Percentiles rank a stretch among this genome's conserved stretches.
phyloP scores from a whole-genome alignment of 2,329 filamentous ascomycete species.

The Colletotrichum filicis region DNA sequence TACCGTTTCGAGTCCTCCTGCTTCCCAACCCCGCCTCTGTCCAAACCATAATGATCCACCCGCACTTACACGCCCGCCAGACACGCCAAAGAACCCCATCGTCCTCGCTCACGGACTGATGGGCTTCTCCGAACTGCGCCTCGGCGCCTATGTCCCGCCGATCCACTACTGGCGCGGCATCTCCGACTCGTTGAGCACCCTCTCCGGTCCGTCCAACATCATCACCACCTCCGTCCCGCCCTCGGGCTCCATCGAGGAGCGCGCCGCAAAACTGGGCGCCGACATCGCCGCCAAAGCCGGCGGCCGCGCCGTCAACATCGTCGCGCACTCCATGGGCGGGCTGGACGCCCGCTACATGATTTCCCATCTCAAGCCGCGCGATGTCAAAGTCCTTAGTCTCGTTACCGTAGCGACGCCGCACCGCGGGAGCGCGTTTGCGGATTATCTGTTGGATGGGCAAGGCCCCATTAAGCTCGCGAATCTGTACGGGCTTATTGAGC shows the following conservation, averaged over 20 bases:
- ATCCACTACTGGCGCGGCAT: conserved; percentile 76
- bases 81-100: conserved; percentile 69
- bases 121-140: conserved; percentile 68
- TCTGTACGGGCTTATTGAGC: conserved; percentile 62
- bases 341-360: conserved; percentile 75
- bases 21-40: neutral
- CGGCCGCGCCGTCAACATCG: conserved; percentile 76
- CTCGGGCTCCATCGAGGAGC: conserved; percentile 68
- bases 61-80: conserved; percentile 43
- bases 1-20: neutral
- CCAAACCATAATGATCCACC: conserved; percentile 11
- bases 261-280: conserved; percentile 66
- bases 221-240: conserved; percentile 72
- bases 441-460: conserved; percentile 61
- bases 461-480: conserved; percentile 62
- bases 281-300: conserved; percentile 61
- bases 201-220: conserved; percentile 64
- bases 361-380: conserved; percentile 60
- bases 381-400: conserved; percentile 60
- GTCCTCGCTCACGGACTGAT: conserved; percentile 74
- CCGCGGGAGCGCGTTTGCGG: conserved; percentile 65
- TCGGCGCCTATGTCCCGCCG: conserved; percentile 62
- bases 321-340: conserved; percentile 77
- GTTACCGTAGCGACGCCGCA: conserved; percentile 67
- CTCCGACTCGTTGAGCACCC: conserved; percentile 63